A percentile compares a stretch with the other conserved stretches of the same genome.
Evolutionary conservation across 2,329 filamentous ascomycete genomes (phyloP).

Genomic region (Beauveria caledonica): DNA sequence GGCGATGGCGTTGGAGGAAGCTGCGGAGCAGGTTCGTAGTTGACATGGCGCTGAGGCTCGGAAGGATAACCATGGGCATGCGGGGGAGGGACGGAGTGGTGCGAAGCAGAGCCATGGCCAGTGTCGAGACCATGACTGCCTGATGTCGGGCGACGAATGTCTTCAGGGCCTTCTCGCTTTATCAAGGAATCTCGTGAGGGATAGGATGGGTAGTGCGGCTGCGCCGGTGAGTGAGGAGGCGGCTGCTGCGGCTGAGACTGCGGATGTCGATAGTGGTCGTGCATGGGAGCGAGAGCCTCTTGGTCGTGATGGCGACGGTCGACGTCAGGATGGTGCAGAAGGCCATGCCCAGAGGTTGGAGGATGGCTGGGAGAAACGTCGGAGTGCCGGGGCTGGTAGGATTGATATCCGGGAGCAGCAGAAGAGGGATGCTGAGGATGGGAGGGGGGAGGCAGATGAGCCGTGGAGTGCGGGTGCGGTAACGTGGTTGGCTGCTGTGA

Average conservation of each 20-base stretch:
- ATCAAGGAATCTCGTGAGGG: constrained; percentile 42
- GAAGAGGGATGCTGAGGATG: constrained; percentile 29
- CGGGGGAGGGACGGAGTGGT: constrained; percentile 21
- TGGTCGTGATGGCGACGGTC: constrained; percentile 51
- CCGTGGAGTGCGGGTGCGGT: constrained; percentile 14
- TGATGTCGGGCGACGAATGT: constrained; percentile 45
- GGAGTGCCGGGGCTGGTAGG: constrained; percentile 20
- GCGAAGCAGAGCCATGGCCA: constrained; percentile 23
- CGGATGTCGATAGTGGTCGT: constrained; percentile 38
- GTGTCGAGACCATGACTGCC: constrained; percentile 36
- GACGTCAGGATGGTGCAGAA: constrained; percentile 30
- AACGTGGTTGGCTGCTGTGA: constrained; percentile 17
- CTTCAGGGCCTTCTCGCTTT: constrained; percentile 48
- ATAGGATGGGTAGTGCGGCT: constrained; percentile 36
- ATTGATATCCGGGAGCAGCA: constrained; percentile 15
- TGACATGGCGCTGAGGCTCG: constrained; percentile 45
- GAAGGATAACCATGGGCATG: constrained; percentile 27
- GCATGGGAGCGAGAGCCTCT: constrained; percentile 46
- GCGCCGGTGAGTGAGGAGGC: constrained; percentile 35
- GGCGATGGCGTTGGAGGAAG: constrained; percentile 37
- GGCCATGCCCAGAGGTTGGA: constrained; percentile 21
- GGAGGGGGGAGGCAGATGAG: constrained; percentile 27
- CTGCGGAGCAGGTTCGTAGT: constrained; percentile 40
- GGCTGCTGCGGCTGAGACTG: constrained; percentile 17
- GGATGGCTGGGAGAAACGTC: constrained; percentile 14